Base-by-base conservation (phyloP, 2,329 filamentous ascomycete genomes). In the Ceratocystis lukuohia region DNA sequence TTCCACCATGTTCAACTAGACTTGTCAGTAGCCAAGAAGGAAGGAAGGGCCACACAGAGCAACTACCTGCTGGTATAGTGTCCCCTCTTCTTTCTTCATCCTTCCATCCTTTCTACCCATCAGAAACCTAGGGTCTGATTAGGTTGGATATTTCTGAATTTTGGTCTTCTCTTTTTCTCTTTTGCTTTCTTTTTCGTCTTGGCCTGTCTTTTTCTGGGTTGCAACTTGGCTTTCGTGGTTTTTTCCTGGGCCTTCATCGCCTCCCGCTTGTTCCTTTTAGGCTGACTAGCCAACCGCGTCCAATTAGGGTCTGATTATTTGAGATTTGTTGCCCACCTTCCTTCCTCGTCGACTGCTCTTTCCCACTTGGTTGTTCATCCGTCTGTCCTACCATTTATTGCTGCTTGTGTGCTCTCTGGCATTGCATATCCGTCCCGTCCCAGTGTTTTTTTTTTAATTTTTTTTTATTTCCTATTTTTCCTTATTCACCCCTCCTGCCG, bases 281-380 rank as follows among this genome's bases (percentile, higher is more conserved):
- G 41, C 44, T 22, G 33, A 41, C 10, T 64, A 20, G 17, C 30
- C 15, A 12, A 20, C 30, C 46, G 30, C 44, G 6, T n/a, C 44
- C 41, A 64, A 64, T 45, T 59, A 59, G 56, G 62, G 46, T 25
- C 46, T 37, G 30, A n/a, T 25, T 30, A 53, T 37, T 53, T 41
- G n/a, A 46, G 25, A 30, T 37, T 48, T 56, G 41, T 5, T 48
- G n/a, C n/a, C 22, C 33, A 45, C 20, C 22, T 20, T 50, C 62
- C 48, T 22, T 63, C 33, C 45, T 53, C 56, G 30, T 59, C 56
- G 37, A 41, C 56, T 28, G 25, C 22, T 25, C 48, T 53, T 53
- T 53, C 22, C 20, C 25, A 48, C 46, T 20, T 53, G 20, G 20
- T n/a, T 48, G 28, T 48, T 46, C 33, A 25, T 64, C n/a, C 62